phyloP scores from a whole-genome alignment of 805 yeast species.

The Ogataea thermomethanolica region DNA sequence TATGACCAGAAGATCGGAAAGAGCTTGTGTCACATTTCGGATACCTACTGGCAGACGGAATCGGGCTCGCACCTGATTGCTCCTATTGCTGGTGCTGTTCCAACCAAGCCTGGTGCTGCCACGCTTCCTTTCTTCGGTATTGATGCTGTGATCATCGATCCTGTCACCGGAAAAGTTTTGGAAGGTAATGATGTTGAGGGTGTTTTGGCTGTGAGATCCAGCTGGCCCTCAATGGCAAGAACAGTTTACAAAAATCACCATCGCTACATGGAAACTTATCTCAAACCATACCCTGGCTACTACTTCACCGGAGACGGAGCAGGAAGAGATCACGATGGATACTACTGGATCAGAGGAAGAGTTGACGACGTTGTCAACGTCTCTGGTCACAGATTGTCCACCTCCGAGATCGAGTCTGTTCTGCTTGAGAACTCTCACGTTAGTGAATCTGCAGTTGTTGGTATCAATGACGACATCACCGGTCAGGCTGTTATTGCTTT shows the following conservation, averaged over 20 bases:
- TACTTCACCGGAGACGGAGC: slow-evolving; percentile 99
- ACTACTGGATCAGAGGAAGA: slow-evolving; percentile 96
- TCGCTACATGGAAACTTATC: slow-evolving; percentile 86
- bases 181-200: slow-evolving; percentile 92
- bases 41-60: slow-evolving; percentile 99
- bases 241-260: slow-evolving; percentile 86
- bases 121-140: slow-evolving; percentile 96
- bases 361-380: slow-evolving; percentile 98
- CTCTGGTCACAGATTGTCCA: slow-evolving; percentile 95
- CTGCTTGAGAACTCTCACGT: slow-evolving; percentile 74
- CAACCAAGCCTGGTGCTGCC: slow-evolving; percentile 97
- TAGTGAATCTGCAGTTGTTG: slow-evolving; percentile 96
- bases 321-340: slow-evolving; percentile 94
- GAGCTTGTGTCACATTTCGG: slow-evolving; percentile 83
- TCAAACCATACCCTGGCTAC: slow-evolving; percentile 88
- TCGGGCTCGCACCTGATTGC: slow-evolving; percentile 94
- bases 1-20: slow-evolving; percentile 90
- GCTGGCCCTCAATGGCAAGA: slow-evolving; percentile 99
- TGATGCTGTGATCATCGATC: slow-evolving; percentile 87
- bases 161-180: slow-evolving; percentile 83
- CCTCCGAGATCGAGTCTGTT: slow-evolving; percentile 96
- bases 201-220: slow-evolving; percentile 80
- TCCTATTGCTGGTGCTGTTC: slow-evolving; percentile 91
- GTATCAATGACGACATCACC: slow-evolving; percentile 89
- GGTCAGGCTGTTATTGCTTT: slow-evolving; percentile 98